Evolutionary conservation across 1,284 basidiomycete genomes (phyloP).

Genomic region (Paramarasmius palmivorus): DNA sequence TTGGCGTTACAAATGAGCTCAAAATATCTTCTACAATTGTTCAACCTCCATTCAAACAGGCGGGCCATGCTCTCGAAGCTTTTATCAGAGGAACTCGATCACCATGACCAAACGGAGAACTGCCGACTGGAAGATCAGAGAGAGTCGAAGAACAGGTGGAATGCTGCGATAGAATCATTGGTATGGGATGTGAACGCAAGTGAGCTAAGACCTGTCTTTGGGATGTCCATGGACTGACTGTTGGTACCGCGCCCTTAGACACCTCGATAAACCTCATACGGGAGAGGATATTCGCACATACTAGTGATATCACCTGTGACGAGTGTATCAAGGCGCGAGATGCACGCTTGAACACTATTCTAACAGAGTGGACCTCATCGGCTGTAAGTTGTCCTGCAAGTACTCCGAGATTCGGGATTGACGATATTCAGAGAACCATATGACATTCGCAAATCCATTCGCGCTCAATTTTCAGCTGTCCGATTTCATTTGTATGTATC

Average conservation of each 20-base stretch:
- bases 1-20: constrained; percentile 41
- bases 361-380: neutral
- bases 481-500: no score
- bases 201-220: neutral
- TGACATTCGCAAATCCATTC: no score
- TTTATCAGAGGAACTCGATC: neutral
- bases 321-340: neutral
- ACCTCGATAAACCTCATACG: neutral
- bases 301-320: neutral
- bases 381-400: neutral
- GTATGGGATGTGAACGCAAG: neutral
- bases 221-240: no score
- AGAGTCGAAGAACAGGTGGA: neutral
- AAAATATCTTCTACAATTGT: neutral
- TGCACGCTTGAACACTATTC: neutral
- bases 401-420: neutral
- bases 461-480: no score
- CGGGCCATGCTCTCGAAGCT: neutral
- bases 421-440: no score
- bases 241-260: neutral
- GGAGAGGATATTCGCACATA: neutral
- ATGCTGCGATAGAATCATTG: neutral
- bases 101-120: no score
- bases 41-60: neutral
- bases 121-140: neutral